Evolutionary conservation across 768 basidiomycete species (phyloP).

Genomic region (Mycena floridula): DNA sequence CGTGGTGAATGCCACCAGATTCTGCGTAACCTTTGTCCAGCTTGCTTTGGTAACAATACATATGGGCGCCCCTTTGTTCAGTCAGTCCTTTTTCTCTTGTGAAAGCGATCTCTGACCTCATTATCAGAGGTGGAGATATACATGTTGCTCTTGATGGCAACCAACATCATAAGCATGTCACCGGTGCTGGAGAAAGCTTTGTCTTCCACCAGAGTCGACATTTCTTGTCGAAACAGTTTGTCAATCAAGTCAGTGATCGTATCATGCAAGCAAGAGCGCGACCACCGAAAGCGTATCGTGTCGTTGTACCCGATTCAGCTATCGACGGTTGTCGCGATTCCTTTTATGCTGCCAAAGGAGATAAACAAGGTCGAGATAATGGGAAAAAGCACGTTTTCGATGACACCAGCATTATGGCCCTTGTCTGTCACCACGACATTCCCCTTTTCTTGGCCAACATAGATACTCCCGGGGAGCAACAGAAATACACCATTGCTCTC

Average conservation of each 20-base stretch:
- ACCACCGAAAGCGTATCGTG: neutral
- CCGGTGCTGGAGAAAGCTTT: neutral
- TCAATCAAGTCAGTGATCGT: neutral
- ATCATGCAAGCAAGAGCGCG: neutral
- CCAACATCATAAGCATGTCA: neutral
- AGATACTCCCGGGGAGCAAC: neutral
- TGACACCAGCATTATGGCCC: slow-evolving; percentile 6
- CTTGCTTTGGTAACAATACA: slow-evolving; percentile 1
- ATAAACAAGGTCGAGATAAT: slow-evolving; percentile 1
- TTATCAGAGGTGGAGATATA: neutral
- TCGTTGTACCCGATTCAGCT: neutral
- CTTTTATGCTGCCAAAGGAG: slow-evolving; percentile 6
- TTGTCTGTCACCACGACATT: neutral
- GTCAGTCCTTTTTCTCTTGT: neutral
- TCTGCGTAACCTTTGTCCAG: slow-evolving; percentile 3
- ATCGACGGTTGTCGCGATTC: neutral
- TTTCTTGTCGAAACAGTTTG: neutral
- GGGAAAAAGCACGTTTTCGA: too few species aligned
- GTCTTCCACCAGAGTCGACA: neutral
- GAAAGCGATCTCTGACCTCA: neutral
- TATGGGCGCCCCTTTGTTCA: neutral
- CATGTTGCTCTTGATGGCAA: neutral
- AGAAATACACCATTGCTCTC: neutral
- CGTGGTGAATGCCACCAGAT: too few species aligned
- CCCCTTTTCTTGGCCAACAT: neutral